Conservation (phyloP, 208 protist species). For the Polymyxa betae region DNA sequence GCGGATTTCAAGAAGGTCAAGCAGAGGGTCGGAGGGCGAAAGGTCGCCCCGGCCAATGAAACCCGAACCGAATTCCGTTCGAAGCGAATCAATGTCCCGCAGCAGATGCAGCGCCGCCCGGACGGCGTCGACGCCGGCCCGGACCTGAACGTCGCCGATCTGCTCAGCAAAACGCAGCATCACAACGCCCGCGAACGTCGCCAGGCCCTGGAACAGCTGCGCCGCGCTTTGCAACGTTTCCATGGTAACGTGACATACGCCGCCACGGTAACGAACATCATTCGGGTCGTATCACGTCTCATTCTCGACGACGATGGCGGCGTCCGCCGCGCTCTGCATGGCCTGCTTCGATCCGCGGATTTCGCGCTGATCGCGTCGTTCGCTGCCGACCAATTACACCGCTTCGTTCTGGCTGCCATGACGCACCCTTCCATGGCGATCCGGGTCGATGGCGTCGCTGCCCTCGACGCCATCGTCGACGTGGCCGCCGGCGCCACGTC, state of each 20-base stretch:
- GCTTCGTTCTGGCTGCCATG: neutral
- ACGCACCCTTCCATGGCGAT: neutral
- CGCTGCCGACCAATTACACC: neutral
- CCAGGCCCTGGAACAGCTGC: neutral
- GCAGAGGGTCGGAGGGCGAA: neutral
- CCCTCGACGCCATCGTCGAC: neutral
- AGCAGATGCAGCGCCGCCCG: neutral
- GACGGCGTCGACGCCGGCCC: neutral
- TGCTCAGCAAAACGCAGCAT: neutral
- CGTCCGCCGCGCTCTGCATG: neutral
- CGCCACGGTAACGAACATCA: neutral
- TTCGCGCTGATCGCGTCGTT: neutral
- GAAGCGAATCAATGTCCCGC: neutral
- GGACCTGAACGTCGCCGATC: neutral
- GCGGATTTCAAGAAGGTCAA: neutral
- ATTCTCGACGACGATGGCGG: neutral
- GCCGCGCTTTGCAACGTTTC: too few species aligned
- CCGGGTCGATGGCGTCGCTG: neutral
- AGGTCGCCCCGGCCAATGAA: neutral
- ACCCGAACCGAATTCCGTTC: neutral
- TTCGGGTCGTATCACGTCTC: neutral
- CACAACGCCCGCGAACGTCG: neutral
- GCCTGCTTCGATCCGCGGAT: neutral
- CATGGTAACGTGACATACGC: neutral
- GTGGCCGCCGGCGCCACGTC: neutral